Conservation (phyloP, 352 stramenopile species). For the Phytophthora cryptogea region DNA sequence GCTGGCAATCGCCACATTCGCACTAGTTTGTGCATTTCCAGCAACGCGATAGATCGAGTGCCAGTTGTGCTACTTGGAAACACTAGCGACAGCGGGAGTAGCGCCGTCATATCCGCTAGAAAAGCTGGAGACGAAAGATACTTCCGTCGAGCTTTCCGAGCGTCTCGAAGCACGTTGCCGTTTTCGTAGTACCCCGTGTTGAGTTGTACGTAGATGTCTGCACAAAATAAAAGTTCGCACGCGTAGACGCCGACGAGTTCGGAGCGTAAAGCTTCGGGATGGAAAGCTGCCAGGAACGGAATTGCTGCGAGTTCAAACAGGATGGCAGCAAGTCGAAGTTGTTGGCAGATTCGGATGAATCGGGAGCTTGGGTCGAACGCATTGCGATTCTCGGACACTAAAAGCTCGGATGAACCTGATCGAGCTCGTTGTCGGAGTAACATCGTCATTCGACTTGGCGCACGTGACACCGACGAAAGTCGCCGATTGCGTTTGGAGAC, state of each 20-base stretch:
- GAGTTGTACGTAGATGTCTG: slow-evolving; percentile 73
- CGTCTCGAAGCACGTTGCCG: slow-evolving; percentile 68
- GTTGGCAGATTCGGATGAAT: slow-evolving; percentile 56
- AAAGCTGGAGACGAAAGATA: slow-evolving; percentile 65
- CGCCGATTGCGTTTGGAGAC: slow-evolving; percentile 22
- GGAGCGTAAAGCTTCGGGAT: slow-evolving; percentile 9
- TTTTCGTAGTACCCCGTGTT: slow-evolving; percentile 79
- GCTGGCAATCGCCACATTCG: slow-evolving; percentile 51
- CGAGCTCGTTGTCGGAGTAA: slow-evolving; percentile 36
- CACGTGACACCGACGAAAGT: slow-evolving; percentile 27
- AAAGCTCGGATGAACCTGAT: slow-evolving; percentile 50
- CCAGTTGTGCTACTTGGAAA: slow-evolving; percentile 11
- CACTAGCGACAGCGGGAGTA: slow-evolving; percentile 57
- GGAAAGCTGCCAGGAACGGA: slow-evolving; percentile 53
- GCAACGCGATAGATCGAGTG: slow-evolving; percentile 23
- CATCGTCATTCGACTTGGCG: slow-evolving; percentile 16
- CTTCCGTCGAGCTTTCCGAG: slow-evolving; percentile 56
- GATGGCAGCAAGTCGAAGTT: slow-evolving; percentile 56
- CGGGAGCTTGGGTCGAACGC: slow-evolving; percentile 63
- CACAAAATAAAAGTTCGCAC: slow-evolving; percentile 62
- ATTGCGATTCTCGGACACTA: slow-evolving; percentile 55
- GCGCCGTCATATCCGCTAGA: slow-evolving; percentile 48
- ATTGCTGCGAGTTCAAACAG: slow-evolving; percentile 56
- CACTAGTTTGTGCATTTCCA: slow-evolving; percentile 66
- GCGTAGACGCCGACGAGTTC: slow-evolving; percentile 51